phyloP scores from a whole-genome alignment of 495 filamentous ascomycete genomes.

The Aspergillus wentii region DNA sequence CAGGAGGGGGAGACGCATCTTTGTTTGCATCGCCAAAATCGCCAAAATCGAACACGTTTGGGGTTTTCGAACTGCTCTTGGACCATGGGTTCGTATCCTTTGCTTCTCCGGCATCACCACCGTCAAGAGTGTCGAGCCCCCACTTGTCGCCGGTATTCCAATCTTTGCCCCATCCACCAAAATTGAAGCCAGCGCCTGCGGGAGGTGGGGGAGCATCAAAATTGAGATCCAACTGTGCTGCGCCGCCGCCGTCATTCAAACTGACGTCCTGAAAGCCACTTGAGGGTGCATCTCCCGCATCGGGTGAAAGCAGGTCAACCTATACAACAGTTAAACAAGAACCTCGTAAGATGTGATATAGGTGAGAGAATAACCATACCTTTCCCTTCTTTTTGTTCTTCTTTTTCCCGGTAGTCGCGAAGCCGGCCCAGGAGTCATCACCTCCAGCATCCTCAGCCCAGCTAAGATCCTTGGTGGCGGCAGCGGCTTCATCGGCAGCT shows the following conservation, averaged over 20 bases:
- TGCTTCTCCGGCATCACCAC: neutral
- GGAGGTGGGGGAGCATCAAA: conserved; percentile 32
- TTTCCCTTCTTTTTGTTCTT: conserved; percentile 48
- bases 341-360: too few species aligned
- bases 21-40: conserved; percentile 35
- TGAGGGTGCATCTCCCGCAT: conserved; percentile 21
- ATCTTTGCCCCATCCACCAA: conserved; percentile 41
- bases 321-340: conserved; percentile 3
- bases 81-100: too few species aligned
- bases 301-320: conserved; percentile 8
- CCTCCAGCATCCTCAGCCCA: conserved; percentile 38
- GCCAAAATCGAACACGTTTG: conserved; percentile 43
- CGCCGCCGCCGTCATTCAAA: conserved; percentile 24
- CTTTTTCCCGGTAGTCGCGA: conserved; percentile 33
- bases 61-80: too few species aligned
- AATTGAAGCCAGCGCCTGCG: conserved; percentile 30
- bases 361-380: too few species aligned
- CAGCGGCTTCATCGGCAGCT: conserved; percentile 31
- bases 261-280: conserved; percentile 44
- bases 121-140: neutral
- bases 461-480: conserved; percentile 34
- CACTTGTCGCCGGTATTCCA: conserved; percentile 28
- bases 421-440: conserved; percentile 34
- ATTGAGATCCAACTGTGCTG: conserved; percentile 41
- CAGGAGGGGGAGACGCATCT: too few species aligned